A percentile compares a stretch with the other conserved stretches of the same genome.
phyloP scores from a whole-genome alignment of 805 yeast species.

The Yamadazyma kitorensis region DNA sequence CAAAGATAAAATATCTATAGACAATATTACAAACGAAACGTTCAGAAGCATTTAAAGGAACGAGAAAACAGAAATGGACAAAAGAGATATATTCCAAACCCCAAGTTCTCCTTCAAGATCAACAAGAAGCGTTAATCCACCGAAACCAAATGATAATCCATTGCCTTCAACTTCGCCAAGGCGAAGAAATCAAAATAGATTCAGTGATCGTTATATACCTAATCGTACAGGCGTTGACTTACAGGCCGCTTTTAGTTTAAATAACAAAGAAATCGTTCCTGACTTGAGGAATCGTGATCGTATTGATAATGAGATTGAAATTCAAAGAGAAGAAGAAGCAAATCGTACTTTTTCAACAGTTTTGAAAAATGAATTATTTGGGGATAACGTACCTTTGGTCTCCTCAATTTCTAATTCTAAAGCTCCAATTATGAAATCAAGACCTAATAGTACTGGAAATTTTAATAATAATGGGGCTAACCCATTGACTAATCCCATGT shows the following conservation, averaged over 20 bases:
- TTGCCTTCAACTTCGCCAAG: slow-evolving; percentile 42
- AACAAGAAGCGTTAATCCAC: slow-evolving; percentile 37
- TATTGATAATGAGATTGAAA: slow-evolving; percentile 59
- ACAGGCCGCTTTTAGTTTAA: slow-evolving; percentile 75
- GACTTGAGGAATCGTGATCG: slow-evolving; percentile 25
- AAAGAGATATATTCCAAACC: slow-evolving; percentile 28
- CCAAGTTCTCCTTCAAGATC: slow-evolving; percentile 43
- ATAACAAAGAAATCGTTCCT: slow-evolving; percentile 42
- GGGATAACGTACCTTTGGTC: slow-evolving; percentile 69
- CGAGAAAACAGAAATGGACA: no score
- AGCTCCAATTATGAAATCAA: slow-evolving; percentile 9
- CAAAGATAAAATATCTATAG: no score
- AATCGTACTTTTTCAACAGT: slow-evolving; percentile 84
- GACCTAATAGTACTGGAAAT: slow-evolving; percentile 21
- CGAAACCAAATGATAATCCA: slow-evolving; percentile 28
- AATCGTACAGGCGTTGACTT: slow-evolving; percentile 80
- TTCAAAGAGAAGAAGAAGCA: slow-evolving; percentile 74
- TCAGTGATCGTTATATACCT: slow-evolving; percentile 88
- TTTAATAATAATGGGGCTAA: slow-evolving; percentile 5
- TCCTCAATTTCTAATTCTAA: slow-evolving; percentile 27
- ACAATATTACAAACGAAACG: no score
- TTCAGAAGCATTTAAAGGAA: no score
- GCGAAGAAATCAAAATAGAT: slow-evolving; percentile 47
- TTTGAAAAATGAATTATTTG: slow-evolving; percentile 85
- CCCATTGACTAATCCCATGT: slow-evolving; percentile 7